Conservation (phyloP, 192 early-diverging fungal species). For the Coemansia sp. region DNA sequence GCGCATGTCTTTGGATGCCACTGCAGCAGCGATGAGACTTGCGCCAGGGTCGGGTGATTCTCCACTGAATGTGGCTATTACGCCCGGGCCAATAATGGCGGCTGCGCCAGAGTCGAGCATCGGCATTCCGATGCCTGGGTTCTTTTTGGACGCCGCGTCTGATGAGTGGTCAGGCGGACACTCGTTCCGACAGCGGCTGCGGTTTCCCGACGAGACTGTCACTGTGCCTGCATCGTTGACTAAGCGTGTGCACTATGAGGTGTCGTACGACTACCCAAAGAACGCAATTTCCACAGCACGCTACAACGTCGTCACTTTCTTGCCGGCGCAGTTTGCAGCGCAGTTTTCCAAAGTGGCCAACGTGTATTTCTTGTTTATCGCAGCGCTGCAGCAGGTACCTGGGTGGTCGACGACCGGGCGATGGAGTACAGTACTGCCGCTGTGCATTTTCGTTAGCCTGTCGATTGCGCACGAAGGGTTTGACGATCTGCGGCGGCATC, state of each 20-base stretch:
- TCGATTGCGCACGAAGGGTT: constrained; percentile 79
- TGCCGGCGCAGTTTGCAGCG: constrained; percentile 94
- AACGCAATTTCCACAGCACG: constrained; percentile 72
- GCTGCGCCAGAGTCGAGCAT: constrained; percentile 26
- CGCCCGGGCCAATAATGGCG: not conserved
- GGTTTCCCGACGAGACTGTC: constrained; percentile 40
- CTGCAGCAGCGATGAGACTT: not conserved
- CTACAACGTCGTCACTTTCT: constrained; percentile 81
- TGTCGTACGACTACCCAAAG: constrained; percentile 54
- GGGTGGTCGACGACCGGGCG: constrained; percentile 76
- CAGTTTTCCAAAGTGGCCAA: constrained; percentile 96
- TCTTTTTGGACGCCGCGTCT: constrained; percentile 44
- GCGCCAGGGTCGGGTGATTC: not conserved
- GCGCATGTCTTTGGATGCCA: not conserved
- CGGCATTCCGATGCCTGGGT: constrained; percentile 52
- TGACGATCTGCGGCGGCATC: constrained; percentile 68
- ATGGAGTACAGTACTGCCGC: constrained; percentile 74
- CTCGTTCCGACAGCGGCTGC: constrained; percentile 49
- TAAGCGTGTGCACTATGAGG: constrained; percentile 56
- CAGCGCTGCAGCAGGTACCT: constrained; percentile 79
- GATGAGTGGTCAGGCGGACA: constrained; percentile 53
- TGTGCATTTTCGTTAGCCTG: constrained; percentile 70
- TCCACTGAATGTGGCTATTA: not conserved
- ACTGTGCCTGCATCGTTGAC: constrained; percentile 54
- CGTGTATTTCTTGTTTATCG: constrained; percentile 89